Conservation (phyloP, 495 filamentous ascomycete species). For the Astrothelium macrocarpum region DNA sequence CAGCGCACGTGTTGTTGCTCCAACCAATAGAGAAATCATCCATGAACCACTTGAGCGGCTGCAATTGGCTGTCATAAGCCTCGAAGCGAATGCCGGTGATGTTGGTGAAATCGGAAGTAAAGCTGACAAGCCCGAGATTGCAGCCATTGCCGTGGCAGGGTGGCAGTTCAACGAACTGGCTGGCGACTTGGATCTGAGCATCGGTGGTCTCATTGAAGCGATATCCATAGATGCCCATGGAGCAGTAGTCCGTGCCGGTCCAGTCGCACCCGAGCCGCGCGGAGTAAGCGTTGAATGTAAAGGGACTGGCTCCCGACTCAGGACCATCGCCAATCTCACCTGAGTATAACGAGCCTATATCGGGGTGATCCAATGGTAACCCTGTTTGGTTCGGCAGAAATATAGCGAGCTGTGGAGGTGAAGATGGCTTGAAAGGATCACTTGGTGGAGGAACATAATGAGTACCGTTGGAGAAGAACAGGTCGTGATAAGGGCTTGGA, state of each 20-base stretch:
- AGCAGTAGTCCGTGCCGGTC: slow-evolving; percentile 29
- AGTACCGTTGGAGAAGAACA: slow-evolving; percentile 36
- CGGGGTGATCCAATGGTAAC: slow-evolving; percentile 21
- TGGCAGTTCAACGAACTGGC: slow-evolving; percentile 29
- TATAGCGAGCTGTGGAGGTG: slow-evolving; percentile 35
- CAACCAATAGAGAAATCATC: slow-evolving; percentile 35
- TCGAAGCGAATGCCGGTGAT: slow-evolving; percentile 37
- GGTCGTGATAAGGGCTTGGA: slow-evolving; percentile 38
- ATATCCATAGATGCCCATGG: slow-evolving; percentile 34
- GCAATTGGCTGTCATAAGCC: slow-evolving; percentile 27
- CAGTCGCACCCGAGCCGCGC: slow-evolving; percentile 37
- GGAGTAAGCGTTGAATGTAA: slow-evolving; percentile 37
- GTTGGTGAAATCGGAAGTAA: slow-evolving; percentile 27
- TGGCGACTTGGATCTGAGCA: slow-evolving; percentile 19
- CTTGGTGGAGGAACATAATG: slow-evolving; percentile 34
- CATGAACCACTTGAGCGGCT: slow-evolving; percentile 33
- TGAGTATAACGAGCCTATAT: slow-evolving; percentile 25
- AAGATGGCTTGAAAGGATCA: slow-evolving; percentile 34
- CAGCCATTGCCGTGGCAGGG: slow-evolving; percentile 30
- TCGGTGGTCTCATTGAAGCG: slow-evolving; percentile 18
- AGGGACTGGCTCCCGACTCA: slow-evolving; percentile 29
- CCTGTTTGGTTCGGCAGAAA: slow-evolving; percentile 29
- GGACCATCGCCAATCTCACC: slow-evolving; percentile 40
- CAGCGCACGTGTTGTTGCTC: slow-evolving; percentile 38
- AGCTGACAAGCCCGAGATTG: slow-evolving; percentile 28